These are phyloP conservation scores for Nakazawaea wickerhamii DNA, from an alignment of 805 yeast species.

Conservation along the genomic window DNA sequence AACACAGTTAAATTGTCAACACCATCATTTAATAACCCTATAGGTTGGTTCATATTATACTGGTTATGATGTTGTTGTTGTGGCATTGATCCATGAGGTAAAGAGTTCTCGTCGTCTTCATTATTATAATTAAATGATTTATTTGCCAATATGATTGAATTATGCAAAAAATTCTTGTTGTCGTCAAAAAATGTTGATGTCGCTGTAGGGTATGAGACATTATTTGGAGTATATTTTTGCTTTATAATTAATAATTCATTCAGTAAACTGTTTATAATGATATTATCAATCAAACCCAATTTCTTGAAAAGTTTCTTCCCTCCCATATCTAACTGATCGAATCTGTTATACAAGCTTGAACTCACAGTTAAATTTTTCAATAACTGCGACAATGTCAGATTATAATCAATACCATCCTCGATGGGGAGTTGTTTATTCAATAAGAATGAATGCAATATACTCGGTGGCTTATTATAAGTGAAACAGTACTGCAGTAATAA, in stretches of 20 bases:
- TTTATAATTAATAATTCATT: conserved; percentile 27
- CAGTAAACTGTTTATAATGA: conserved; percentile 26
- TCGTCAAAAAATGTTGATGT: conserved; percentile 21
- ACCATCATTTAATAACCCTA: conserved; percentile 14
- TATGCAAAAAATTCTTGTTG: conserved; percentile 41
- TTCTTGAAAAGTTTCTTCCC: conserved; percentile 17
- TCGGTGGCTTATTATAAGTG: conserved; percentile 34
- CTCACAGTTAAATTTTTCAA: conserved; percentile 22
- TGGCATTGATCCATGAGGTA: too few relatives aligned
- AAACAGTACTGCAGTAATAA: conserved; percentile 39
- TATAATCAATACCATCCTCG: conserved; percentile 13
- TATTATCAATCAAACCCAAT: conserved; percentile 18
- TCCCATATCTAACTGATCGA: not conserved
- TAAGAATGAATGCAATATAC: conserved; percentile 29
- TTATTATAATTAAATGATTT: conserved; percentile 28
- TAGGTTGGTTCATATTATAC: conserved; percentile 15
- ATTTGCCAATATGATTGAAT: conserved; percentile 47
- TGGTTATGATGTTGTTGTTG: conserved; percentile 12
- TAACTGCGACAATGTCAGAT: conserved; percentile 18
- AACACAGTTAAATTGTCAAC: conserved; percentile 13
- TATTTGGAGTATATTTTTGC: not conserved
- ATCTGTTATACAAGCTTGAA: conserved; percentile 15
- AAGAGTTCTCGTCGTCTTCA: conserved; percentile 13
- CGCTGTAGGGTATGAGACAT: conserved; percentile 14
- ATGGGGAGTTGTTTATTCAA: conserved; percentile 23